Evolutionary conservation across 352 stramenopile genomes (phyloP).

Genomic region (Thraustotheca clavata): DNA sequence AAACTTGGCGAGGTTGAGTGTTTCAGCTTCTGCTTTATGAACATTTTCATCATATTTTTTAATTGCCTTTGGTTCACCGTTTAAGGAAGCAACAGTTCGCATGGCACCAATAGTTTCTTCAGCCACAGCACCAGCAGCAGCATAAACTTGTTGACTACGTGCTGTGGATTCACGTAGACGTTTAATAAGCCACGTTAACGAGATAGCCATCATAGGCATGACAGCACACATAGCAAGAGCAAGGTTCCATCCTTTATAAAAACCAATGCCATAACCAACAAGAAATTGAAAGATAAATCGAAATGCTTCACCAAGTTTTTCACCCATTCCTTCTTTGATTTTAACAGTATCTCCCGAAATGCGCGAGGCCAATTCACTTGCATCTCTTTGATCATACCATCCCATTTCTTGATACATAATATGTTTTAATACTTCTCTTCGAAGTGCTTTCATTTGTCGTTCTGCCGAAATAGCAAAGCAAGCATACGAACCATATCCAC

Average conservation of each 20-base stretch:
- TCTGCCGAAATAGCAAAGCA: constrained; percentile 31
- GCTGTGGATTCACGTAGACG: constrained; percentile 22
- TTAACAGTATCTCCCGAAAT: constrained; percentile 31
- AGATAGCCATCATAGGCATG: constrained; percentile 30
- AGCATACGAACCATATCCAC: constrained; percentile 30
- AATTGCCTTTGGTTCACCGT: constrained; percentile 34
- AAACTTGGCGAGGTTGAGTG: constrained; percentile 33
- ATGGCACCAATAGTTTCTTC: constrained; percentile 42
- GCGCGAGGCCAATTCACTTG: constrained; percentile 30
- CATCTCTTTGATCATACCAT: constrained; percentile 38
- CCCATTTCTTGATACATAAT: constrained; percentile 38
- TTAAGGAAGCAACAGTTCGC: constrained; percentile 30
- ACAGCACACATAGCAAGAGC: constrained; percentile 33
- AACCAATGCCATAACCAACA: constrained; percentile 33
- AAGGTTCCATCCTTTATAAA: constrained; percentile 36
- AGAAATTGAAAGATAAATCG: constrained; percentile 30
- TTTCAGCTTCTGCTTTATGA: constrained; percentile 26
- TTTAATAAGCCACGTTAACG: constrained; percentile 32
- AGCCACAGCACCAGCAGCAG: constrained; percentile 35
- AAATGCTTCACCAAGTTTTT: constrained; percentile 33
- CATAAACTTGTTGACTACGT: constrained; percentile 37
- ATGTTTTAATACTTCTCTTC: constrained; percentile 27
- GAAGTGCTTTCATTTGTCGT: constrained; percentile 38
- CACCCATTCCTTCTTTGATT: constrained; percentile 40
- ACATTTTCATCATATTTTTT: constrained; percentile 30